Base-by-base conservation (phyloP, 1,139 yeast species). In the Blastobotrys ciferrii region DNA sequence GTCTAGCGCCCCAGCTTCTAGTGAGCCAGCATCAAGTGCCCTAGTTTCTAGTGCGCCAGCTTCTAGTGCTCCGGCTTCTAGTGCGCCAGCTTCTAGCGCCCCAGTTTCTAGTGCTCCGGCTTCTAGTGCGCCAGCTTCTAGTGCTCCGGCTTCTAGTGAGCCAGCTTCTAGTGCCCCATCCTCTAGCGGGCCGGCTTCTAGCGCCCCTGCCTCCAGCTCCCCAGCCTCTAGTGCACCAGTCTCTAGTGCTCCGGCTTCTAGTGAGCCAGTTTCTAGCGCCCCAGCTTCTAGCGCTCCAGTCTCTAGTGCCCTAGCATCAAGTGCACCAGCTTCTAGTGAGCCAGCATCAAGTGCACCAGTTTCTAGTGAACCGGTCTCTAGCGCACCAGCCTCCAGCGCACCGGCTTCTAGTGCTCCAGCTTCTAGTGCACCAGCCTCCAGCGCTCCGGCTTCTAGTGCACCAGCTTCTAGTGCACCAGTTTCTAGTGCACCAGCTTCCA, bases 11-110 rank as follows among this genome's bases (percentile, higher is more conserved):
- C 25, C 30, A 18, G 30, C 23, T 19, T 35, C 44, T 37, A 17
- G 20, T 28, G 32, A 13, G 7, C 38, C 43, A 32, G 19, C 31
- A 6, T 37, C 43, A 13, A n/a, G n/a, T n/a, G n/a, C n/a, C n/a
- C 30, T 14, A n/a, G 18, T 23, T 14, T 36, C 40, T 23, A 23
- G 28, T 23, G 5, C 28, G 5, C 28, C 28, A 23, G 28, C 28
- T 5, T 23, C 28, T 23, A 23, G 28, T 18, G 4, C 40, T 9
- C n/a, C n/a, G n/a, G n/a, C n/a, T n/a, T n/a, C n/a, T n/a, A n/a
- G n/a, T n/a, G 40, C 11, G 3, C 40, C 25, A 18, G 11, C 40
- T 7, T 36, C 40, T 4, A n/a, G 19, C 12, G 28, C 4, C 11
- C 40, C 28, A 18, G 25, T 23, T 19, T 18, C 28, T 4, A 36